phyloP scores from a whole-genome alignment of 2,329 filamentous ascomycete genomes.

The Alternaria angustiovoidea region DNA sequence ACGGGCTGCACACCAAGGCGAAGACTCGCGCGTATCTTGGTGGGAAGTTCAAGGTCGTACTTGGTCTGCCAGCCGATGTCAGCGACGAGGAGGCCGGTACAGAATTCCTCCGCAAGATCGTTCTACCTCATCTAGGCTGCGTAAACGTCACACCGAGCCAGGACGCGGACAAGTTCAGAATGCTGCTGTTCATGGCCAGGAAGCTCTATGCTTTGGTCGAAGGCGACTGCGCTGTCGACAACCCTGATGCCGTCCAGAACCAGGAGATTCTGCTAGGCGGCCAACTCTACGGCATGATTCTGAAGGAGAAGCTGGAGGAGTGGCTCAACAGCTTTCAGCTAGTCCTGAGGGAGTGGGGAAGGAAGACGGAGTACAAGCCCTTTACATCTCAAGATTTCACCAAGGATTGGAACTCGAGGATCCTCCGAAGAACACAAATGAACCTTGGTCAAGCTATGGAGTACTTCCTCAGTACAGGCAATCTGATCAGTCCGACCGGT shows the following conservation, averaged over 20 bases:
- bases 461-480: conserved; percentile 96
- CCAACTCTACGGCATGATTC: conserved; percentile 91
- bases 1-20: conserved; percentile 80
- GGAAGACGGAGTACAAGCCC: conserved; percentile 59
- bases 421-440: conserved; percentile 84
- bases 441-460: conserved; percentile 87
- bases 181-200: conserved; percentile 93
- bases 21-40: conserved; percentile 88
- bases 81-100: conserved; percentile 88
- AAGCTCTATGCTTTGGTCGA: conserved; percentile 94
- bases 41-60: conserved; percentile 86
- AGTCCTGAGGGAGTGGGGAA: conserved; percentile 63
- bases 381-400: conserved; percentile 80
- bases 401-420: conserved; percentile 78
- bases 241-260: conserved; percentile 95
- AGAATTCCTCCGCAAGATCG: conserved; percentile 88
- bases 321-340: conserved; percentile 74
- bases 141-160: conserved; percentile 83
- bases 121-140: conserved; percentile 90
- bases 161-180: conserved; percentile 90
- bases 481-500: conserved; percentile 88
- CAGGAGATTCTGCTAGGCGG: conserved; percentile 94
- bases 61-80: conserved; percentile 84
- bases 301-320: conserved; percentile 94
- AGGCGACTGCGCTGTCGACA: conserved; percentile 91